Evolutionary conservation across 306 rosid genomes (phyloP), one percentile per base, ranked within the genome.

Genomic region (Medicago ruthenica): DNA sequence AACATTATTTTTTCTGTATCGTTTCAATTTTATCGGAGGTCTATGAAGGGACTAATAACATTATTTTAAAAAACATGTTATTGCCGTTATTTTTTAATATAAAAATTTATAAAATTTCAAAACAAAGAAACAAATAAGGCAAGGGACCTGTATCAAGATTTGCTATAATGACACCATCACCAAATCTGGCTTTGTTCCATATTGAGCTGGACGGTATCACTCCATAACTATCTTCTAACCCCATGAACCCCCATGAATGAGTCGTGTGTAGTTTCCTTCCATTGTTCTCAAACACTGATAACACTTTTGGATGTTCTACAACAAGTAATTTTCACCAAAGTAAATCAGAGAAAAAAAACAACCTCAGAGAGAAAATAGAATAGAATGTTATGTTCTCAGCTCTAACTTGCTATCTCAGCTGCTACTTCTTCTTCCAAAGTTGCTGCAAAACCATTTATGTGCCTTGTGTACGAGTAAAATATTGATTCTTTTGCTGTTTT

Each of bases 381-480:
- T n/a, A 18, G 42, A 67, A 67, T 15, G 15, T 27, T 47, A 8
- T 22, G 7, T 24, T 65, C 84, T 60, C 9, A 89, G 67, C 14
- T 51, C 86, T 66, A 8, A 91, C 98, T 85, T 2, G 92, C 81
- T 16, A 94, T 86, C 78, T 88, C 69, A 42, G 77, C 77, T 41
- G 97, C 97, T 18, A 90, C 88, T 58, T 86, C 79, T 64, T 91
- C 96, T 62, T 91, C 97, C 41, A 94, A 71, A 40, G 31, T 86
- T 22, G 98, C 98, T 61, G 98, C 97, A 77, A 94, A 94, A 14
- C 98, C 98, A 85, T 94, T 94, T 82, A 94, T 94, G 58, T 94
- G 95, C 73, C 74, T 88, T 62, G 98, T 90, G 76, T 94, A 91
- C 13, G 98, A 94, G 86, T 94, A 94, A 78, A 90, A 87, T 7